Percentiles rank a stretch among this genome's conserved stretches.
phyloP scores from a whole-genome alignment of 345 rosid species.

The Mercurialis annua region DNA sequence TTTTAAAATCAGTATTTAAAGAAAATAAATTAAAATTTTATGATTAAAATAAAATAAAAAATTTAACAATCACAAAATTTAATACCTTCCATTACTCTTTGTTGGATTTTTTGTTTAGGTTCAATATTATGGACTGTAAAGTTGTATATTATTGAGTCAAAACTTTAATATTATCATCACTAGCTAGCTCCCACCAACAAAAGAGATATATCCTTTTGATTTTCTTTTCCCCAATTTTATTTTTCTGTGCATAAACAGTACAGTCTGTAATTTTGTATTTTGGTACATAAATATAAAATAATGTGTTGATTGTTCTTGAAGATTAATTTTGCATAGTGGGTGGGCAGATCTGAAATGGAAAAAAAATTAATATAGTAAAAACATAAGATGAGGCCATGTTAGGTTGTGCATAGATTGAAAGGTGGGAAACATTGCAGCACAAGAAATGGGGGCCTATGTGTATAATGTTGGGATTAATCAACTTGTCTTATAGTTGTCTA shows the following conservation, averaged over 20 bases:
- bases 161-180: conserved; percentile 10
- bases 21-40: too few species aligned
- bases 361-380: neutral
- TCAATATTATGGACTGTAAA: conserved; percentile 28
- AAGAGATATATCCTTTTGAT: conserved; percentile 31
- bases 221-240: conserved; percentile 13
- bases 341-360: too few species aligned
- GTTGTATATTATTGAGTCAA: conserved; percentile 42
- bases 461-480: neutral
- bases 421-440: conserved; percentile 44
- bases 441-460: conserved; percentile 21
- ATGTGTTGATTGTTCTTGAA: too few species aligned
- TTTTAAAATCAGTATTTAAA: too few species aligned
- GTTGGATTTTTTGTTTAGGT: conserved; percentile 29
- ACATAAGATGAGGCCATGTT: conserved; percentile 21
- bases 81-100: conserved; percentile 25
- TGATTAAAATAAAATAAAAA: too few species aligned
- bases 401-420: conserved; percentile 20
- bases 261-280: conserved; percentile 25
- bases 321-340: too few species aligned
- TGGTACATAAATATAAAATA: conserved; percentile 1
- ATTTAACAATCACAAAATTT: too few species aligned
- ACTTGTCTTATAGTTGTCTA: conserved; percentile 38
- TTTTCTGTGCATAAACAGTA: conserved; percentile 25
- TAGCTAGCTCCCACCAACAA: neutral